phyloP scores from a whole-genome alignment of 106 monocot species.

The Platanthera zijinensis region DNA sequence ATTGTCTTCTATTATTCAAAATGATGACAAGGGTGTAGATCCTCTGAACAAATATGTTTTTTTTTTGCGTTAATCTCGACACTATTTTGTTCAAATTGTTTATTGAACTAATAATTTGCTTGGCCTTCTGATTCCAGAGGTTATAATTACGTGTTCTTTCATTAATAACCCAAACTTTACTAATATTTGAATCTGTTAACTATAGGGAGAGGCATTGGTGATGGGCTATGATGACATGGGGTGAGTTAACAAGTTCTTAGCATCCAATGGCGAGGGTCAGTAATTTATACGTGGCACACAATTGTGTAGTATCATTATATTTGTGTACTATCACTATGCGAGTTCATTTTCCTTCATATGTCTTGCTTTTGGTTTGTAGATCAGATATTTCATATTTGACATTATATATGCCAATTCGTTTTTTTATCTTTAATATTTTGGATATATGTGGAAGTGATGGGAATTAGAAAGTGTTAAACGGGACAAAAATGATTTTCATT shows the following conservation, averaged over 20 bases:
- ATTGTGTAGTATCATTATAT: not conserved
- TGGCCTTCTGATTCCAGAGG: not conserved
- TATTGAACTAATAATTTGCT: slow-evolving; percentile 2
- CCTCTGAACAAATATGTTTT: not conserved
- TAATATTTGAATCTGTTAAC: slow-evolving; percentile 13
- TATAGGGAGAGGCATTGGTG: slow-evolving; percentile 93
- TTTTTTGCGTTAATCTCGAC: not conserved
- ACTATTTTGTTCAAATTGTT: not conserved
- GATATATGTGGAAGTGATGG: not conserved
- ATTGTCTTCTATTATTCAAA: slow-evolving; percentile 2
- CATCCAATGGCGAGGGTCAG: not conserved
- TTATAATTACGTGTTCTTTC: not conserved
- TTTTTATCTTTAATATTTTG: not conserved
- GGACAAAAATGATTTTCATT: too few relatives aligned
- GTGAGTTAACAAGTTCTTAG: slow-evolving; percentile 28
- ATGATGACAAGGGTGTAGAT: not conserved
- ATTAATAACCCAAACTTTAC: not conserved
- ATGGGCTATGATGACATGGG: slow-evolving; percentile 99
- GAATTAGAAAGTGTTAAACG: not conserved
- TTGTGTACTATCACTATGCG: not conserved
- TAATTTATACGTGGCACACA: not conserved
- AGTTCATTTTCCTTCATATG: not conserved
- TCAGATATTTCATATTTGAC: not conserved
- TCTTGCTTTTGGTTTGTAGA: not conserved
- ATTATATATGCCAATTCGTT: not conserved